A percentile compares a stretch with the other conserved stretches of the same genome.
Conservation (phyloP, 2,329 filamentous ascomycete genomes). For the Gaeumannomyces sp. region DNA sequence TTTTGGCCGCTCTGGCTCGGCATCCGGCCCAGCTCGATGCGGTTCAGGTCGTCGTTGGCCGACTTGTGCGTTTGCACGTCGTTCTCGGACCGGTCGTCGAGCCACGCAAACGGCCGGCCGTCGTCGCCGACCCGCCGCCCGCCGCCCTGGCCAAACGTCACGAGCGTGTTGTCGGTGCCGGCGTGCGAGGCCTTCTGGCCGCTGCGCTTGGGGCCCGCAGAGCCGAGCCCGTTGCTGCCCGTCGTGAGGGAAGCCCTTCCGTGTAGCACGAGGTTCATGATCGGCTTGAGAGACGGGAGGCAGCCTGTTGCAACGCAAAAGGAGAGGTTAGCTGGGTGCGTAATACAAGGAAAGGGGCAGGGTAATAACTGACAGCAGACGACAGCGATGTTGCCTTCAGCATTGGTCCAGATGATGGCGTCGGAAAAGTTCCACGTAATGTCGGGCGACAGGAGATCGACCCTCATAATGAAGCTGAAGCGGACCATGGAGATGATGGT, state of each 20-base stretch:
- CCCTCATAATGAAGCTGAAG: neutral
- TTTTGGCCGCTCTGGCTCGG: no score
- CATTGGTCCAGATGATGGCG: neutral
- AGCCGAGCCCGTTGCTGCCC: no score
- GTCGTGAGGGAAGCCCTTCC: neutral
- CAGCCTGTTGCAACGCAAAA: neutral
- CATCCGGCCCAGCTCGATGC: no score
- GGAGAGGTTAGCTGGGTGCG: no score
- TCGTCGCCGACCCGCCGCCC: neutral
- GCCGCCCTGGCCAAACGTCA: neutral
- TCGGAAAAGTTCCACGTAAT: slow-evolving; percentile 1
- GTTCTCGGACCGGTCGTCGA: neutral
- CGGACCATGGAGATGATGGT: slow-evolving; percentile 2
- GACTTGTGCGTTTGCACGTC: no score
- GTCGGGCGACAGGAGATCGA: neutral
- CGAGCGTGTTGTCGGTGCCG: neutral
- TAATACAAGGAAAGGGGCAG: neutral
- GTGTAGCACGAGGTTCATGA: neutral
- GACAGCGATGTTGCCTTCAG: slow-evolving; percentile 1
- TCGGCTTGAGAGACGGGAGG: slow-evolving; percentile 4
- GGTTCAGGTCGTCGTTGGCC: no score
- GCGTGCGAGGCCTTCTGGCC: neutral
- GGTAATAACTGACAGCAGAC: neutral
- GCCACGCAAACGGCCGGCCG: neutral
- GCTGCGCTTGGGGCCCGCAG: no score